These are phyloP conservation scores for Hemisphaericaspora xylofermentans DNA, from an alignment of 1,139 yeast species.

Conservation along the genomic window DNA sequence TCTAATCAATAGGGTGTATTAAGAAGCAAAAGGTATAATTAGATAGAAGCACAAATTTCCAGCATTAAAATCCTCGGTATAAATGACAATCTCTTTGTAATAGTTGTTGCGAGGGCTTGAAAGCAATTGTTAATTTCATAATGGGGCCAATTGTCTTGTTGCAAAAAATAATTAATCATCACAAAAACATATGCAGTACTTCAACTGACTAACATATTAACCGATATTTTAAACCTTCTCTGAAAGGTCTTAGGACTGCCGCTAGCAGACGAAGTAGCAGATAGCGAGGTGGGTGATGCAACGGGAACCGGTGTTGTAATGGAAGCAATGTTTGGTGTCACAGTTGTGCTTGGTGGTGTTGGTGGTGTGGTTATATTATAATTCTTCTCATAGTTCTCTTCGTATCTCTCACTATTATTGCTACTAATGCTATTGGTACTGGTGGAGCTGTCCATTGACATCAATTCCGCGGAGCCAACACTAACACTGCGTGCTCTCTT, in stretches of 20 bases:
- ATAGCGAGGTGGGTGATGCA: background rate
- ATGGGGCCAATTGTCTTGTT: background rate
- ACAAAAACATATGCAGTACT: background rate
- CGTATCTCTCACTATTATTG: slow-evolving; percentile 3
- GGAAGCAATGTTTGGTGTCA: slow-evolving; percentile 3
- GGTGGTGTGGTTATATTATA: slow-evolving; percentile 5
- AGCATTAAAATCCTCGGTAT: background rate
- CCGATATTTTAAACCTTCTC: slow-evolving; percentile 44
- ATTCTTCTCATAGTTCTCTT: slow-evolving; percentile 4
- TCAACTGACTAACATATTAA: slow-evolving; percentile 46
- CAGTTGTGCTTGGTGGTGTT: slow-evolving; percentile 1
- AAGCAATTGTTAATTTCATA: no score
- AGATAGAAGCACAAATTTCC: background rate
- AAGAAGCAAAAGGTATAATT: no score
- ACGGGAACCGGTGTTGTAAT: background rate
- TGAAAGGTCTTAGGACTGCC: slow-evolving; percentile 7
- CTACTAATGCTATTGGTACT: background rate
- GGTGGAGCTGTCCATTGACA: slow-evolving; percentile 12
- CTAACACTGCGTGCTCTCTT: slow-evolving; percentile 5
- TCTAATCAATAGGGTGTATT: no score
- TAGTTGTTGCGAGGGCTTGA: no score
- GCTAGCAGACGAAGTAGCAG: background rate
- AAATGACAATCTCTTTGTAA: no score
- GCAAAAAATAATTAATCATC: background rate
- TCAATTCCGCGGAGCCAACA: slow-evolving; percentile 1